phyloP scores from a whole-genome alignment of 1,284 basidiomycete genomes.

The Wolfiporia cocos region DNA sequence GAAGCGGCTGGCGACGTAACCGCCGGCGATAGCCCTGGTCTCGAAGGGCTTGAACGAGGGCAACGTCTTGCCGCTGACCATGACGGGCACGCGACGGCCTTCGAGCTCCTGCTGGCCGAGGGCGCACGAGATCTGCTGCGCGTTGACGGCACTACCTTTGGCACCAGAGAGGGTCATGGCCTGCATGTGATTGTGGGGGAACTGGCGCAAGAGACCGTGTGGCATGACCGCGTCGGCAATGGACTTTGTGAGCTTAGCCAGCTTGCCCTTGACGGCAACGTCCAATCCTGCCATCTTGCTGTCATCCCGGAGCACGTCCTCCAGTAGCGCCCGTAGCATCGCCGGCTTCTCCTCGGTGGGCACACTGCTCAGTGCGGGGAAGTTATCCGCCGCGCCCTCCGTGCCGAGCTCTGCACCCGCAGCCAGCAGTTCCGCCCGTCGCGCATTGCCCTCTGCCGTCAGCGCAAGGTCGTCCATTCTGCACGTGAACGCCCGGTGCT shows the following conservation, averaged over 20 bases:
- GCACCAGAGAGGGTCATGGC: slow-evolving; percentile 98
- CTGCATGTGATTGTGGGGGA: slow-evolving; percentile 99
- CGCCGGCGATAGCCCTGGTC: slow-evolving; percentile 94
- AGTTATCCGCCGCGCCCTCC: slow-evolving; percentile 86
- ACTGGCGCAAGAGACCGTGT: slow-evolving; percentile 82
- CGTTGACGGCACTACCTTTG: slow-evolving; percentile 97
- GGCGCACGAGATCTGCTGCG: slow-evolving; percentile 94
- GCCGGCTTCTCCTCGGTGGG: slow-evolving; percentile 45
- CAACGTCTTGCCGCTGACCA: slow-evolving; percentile 98
- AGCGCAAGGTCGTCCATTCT: slow-evolving; percentile 97
- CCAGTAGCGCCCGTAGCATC: slow-evolving; percentile 60
- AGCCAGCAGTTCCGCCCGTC: slow-evolving; percentile 66
- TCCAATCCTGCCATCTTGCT: slow-evolving; percentile 96
- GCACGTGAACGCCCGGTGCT: slow-evolving; percentile 97
- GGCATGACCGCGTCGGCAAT: slow-evolving; percentile 91
- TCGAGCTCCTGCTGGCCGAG: slow-evolving; percentile 98
- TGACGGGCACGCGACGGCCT: slow-evolving; percentile 96
- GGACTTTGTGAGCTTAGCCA: slow-evolving; percentile 83
- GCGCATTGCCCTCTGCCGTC: slow-evolving; percentile 75
- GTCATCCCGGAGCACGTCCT: slow-evolving; percentile 96
- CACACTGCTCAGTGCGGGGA: slow-evolving; percentile 59
- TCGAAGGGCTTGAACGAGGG: slow-evolving; percentile 98
- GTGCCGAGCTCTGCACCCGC: slow-evolving; percentile 74
- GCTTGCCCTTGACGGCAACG: slow-evolving; percentile 83
- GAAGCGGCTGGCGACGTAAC: slow-evolving; percentile 99